Evolutionary conservation across 768 basidiomycete genomes (phyloP).

Genomic region (Macrocybe gigantea): DNA sequence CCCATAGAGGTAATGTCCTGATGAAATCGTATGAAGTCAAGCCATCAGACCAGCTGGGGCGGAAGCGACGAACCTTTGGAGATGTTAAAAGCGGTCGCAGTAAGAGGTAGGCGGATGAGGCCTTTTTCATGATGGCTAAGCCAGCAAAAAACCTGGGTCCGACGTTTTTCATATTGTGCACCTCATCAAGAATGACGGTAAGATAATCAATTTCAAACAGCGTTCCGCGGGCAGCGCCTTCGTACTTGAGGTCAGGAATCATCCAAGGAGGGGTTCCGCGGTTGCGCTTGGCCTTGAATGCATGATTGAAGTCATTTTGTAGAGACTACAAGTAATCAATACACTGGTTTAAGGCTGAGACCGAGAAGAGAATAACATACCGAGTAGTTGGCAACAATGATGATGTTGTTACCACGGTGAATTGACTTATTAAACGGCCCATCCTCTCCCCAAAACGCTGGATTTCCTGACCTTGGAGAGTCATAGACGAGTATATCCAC

Average conservation of each 20-base stretch:
- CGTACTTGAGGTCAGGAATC: slow-evolving; percentile 1
- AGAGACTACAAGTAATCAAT: slow-evolving; percentile 11
- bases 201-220: slow-evolving; percentile 15
- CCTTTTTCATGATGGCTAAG: slow-evolving; percentile 8
- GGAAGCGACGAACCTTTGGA: slow-evolving; percentile 12
- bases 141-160: slow-evolving; percentile 9
- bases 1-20: slow-evolving; percentile 23
- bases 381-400: slow-evolving; percentile 19
- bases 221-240: neutral
- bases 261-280: slow-evolving; percentile 11
- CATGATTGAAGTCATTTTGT: slow-evolving; percentile 7
- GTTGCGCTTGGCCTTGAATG: neutral
- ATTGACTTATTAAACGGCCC: slow-evolving; percentile 11
- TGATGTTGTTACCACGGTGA: slow-evolving; percentile 3
- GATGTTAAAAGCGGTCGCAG: slow-evolving; percentile 19
- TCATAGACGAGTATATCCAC: slow-evolving; percentile 22
- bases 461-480: neutral
- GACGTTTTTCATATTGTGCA: slow-evolving; percentile 15
- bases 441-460: slow-evolving; percentile 14
- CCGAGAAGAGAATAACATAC: slow-evolving; percentile 11
- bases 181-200: slow-evolving; percentile 14
- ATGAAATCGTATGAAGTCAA: neutral
- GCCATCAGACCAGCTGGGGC: neutral
- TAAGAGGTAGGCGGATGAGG: slow-evolving; percentile 7
- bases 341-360: neutral